These are phyloP conservation scores for Xenoacremonium recifei DNA, from an alignment of 2,329 filamentous ascomycete species.

Conservation along the genomic window DNA sequence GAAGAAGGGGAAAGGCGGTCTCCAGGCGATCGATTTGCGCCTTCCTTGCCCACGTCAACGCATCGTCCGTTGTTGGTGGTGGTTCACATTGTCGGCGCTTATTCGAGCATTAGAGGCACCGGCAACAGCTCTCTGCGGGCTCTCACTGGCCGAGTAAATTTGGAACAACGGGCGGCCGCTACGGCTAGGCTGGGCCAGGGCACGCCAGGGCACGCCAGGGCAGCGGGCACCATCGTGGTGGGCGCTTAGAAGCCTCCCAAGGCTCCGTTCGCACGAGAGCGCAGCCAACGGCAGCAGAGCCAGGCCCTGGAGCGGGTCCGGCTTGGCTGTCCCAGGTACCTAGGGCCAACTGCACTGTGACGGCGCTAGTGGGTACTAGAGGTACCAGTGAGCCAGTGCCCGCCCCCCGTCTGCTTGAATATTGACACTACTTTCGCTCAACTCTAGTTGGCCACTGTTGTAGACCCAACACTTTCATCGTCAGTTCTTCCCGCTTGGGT, in stretches of 20 bases:
- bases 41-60: neutral
- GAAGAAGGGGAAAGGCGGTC: too few relatives aligned
- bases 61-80: neutral
- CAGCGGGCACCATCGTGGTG: constrained; percentile 9
- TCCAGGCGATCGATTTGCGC: too few relatives aligned
- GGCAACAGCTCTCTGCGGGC: constrained; percentile 8
- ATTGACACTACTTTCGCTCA: too few relatives aligned
- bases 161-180: constrained; percentile 21
- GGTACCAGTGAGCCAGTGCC: too few relatives aligned
- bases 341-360: constrained; percentile 26
- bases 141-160: constrained; percentile 28
- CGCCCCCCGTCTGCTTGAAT: too few relatives aligned
- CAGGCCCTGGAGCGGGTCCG: constrained; percentile 4
- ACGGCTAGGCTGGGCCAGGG: constrained; percentile 5
- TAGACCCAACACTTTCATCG: too few relatives aligned
- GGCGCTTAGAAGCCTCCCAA: constrained; percentile 26
- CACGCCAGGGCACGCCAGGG: constrained; percentile 4
- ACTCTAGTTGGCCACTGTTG: too few relatives aligned
- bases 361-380: constrained; percentile 19
- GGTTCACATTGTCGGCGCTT: constrained; percentile 21
- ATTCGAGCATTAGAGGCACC: constrained; percentile 25
- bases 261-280: too few relatives aligned
- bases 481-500: too few relatives aligned
- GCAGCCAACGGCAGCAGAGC: constrained; percentile 18
- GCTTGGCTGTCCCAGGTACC: neutral